A percentile compares a stretch with the other conserved stretches of the same genome.
These are phyloP conservation scores for Austropuccinia psidii DNA, from an alignment of 1,284 basidiomycete species.

Conservation along the genomic window DNA sequence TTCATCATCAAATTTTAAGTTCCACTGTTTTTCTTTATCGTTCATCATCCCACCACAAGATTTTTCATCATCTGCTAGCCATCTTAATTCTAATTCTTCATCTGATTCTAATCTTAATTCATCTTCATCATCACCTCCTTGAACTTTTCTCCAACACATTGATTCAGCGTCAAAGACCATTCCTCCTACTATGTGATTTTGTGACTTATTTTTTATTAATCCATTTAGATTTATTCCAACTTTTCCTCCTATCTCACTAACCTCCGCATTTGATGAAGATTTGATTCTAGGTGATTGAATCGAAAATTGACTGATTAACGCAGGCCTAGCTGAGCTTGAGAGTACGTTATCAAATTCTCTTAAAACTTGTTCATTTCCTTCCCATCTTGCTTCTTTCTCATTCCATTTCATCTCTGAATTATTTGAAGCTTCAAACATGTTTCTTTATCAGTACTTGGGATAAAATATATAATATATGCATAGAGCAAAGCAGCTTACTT, in stretches of 20 bases:
- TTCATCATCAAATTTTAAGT: conserved; percentile 38
- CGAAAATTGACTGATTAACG: conserved; percentile 82
- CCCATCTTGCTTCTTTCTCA: conserved; percentile 76
- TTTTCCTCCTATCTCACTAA: conserved; percentile 54
- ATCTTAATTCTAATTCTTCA: conserved; percentile 54
- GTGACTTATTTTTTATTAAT: conserved; percentile 30
- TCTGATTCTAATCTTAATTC: conserved; percentile 77
- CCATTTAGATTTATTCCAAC: conserved; percentile 51
- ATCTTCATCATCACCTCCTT: conserved; percentile 78
- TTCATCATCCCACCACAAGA: conserved; percentile 43
- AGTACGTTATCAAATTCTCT: conserved; percentile 79
- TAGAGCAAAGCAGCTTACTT: conserved; percentile 1
- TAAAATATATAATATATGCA: background rate
- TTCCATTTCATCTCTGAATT: conserved; percentile 97
- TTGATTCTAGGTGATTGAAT: conserved; percentile 49
- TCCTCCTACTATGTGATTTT: conserved; percentile 72
- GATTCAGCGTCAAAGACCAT: conserved; percentile 91
- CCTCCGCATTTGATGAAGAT: conserved; percentile 56
- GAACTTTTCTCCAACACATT: conserved; percentile 73
- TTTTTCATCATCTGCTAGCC: conserved; percentile 52
- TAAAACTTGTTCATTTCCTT: conserved; percentile 84
- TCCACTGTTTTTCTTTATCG: conserved; percentile 51
- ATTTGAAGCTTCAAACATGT: conserved; percentile 53
- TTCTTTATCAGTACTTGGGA: conserved; percentile 9
- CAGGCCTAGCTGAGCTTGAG: conserved; percentile 77